phyloP scores from a whole-genome alignment of 2,329 filamentous ascomycete species.

The Fusarium transvaalense region DNA sequence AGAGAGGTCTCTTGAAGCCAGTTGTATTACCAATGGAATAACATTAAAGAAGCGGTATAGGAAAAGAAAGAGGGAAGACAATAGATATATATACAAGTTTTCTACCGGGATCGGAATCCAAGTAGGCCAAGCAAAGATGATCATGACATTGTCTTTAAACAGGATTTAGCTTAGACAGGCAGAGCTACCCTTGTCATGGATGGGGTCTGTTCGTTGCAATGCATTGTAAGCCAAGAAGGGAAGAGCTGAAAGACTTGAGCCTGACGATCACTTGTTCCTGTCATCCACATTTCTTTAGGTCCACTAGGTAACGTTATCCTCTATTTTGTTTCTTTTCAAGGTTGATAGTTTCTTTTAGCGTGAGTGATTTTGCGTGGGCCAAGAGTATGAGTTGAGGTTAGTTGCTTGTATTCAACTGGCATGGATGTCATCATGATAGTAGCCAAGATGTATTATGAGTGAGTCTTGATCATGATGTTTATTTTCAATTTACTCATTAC shows the following conservation, averaged over 20 bases:
- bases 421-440: conserved; percentile 19
- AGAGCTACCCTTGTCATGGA: conserved; percentile 7
- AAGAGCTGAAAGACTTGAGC: conserved; percentile 25
- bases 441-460: not conserved
- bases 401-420: not conserved
- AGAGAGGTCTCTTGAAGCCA: no score
- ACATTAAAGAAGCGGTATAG: not conserved
- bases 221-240: conserved; percentile 30
- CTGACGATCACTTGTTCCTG: conserved; percentile 31
- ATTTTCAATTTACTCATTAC: not conserved
- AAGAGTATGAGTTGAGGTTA: conserved; percentile 5
- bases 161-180: conserved; percentile 18
- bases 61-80: conserved; percentile 1
- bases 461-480: not conserved
- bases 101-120: not conserved
- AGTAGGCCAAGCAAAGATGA: conserved; percentile 28
- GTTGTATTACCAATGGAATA: conserved; percentile 14
- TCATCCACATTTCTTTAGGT: conserved; percentile 1
- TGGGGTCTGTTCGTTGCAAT: not conserved
- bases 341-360: not conserved
- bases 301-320: not conserved
- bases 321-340: no score
- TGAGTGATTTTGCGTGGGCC: conserved; percentile 4
- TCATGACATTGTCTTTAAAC: conserved; percentile 35
- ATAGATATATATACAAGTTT: conserved; percentile 13